phyloP scores from a whole-genome alignment of 1,284 basidiomycete genomes.

The Sparassis latifolia region DNA sequence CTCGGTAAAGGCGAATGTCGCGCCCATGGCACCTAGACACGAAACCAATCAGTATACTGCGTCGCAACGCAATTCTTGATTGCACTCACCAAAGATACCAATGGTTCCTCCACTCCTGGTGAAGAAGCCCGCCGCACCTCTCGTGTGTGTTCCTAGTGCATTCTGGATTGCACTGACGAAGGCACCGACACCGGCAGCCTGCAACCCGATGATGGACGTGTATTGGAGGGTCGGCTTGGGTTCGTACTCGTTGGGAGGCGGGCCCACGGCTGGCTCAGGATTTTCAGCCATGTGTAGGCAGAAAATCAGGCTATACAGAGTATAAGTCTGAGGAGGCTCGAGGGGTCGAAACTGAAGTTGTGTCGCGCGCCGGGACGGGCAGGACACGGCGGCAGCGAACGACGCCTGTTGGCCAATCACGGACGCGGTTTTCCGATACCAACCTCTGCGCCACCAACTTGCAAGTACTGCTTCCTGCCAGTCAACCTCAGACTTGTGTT shows the following conservation, averaged over 20 bases:
- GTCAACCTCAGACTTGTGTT: too few relatives aligned
- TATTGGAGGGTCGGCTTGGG: slow-evolving; percentile 53
- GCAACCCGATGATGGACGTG: slow-evolving; percentile 58
- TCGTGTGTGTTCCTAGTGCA: slow-evolving; percentile 73
- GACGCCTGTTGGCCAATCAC: too few relatives aligned
- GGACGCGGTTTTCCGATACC: too few relatives aligned
- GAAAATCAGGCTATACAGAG: slow-evolving; percentile 6
- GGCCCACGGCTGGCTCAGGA: slow-evolving; percentile 9
- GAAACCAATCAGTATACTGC: background rate
- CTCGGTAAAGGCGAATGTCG: slow-evolving; percentile 81
- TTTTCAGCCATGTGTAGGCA: slow-evolving; percentile 21
- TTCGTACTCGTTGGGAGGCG: slow-evolving; percentile 33
- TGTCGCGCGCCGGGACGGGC: too few relatives aligned
- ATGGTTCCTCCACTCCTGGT: slow-evolving; percentile 76
- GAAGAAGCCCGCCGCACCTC: slow-evolving; percentile 84
- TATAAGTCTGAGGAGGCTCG: too few relatives aligned
- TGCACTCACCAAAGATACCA: slow-evolving; percentile 69
- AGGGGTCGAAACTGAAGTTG: too few relatives aligned
- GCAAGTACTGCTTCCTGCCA: too few relatives aligned
- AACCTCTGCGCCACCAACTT: too few relatives aligned
- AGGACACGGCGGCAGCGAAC: too few relatives aligned
- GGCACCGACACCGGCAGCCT: slow-evolving; percentile 69
- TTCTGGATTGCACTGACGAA: slow-evolving; percentile 83
- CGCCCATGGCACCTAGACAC: slow-evolving; percentile 80
- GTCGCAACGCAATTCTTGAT: slow-evolving; percentile 2